These are phyloP conservation scores for Fusarium azukiicola DNA, from an alignment of 2,329 filamentous ascomycete genomes.

Conservation along the genomic window DNA sequence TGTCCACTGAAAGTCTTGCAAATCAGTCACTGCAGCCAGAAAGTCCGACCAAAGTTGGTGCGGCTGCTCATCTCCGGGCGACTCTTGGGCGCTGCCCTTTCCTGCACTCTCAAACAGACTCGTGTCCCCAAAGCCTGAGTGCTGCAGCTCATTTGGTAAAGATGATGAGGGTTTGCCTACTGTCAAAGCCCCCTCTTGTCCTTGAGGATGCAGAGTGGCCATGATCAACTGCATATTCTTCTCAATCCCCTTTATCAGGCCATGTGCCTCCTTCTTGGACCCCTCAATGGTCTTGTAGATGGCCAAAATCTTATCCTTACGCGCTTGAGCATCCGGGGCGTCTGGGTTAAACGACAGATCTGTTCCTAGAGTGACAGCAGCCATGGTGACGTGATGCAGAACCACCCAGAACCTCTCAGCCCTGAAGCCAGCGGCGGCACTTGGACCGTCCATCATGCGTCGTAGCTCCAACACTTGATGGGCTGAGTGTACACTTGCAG, in stretches of 20 bases:
- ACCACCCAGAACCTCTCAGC: slow-evolving; percentile 9
- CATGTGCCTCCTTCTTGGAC: not conserved
- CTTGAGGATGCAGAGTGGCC: not conserved
- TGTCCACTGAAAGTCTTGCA: slow-evolving; percentile 12
- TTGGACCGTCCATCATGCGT: slow-evolving; percentile 12
- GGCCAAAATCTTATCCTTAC: not conserved
- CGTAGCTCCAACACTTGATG: not conserved
- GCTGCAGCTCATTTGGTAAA: too few relatives aligned
- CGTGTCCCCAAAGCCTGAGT: not conserved
- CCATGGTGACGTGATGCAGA: slow-evolving; percentile 17
- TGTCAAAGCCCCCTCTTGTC: not conserved
- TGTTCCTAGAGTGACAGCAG: not conserved
- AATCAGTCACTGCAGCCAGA: not conserved
- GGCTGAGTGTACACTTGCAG: not conserved
- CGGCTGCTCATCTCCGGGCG: not conserved
- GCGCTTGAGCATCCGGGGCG: not conserved
- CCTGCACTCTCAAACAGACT: not conserved
- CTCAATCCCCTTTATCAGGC: not conserved
- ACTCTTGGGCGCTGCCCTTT: not conserved
- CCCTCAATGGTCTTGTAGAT: not conserved
- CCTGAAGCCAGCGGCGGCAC: not conserved
- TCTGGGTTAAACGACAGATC: not conserved
- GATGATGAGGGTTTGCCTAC: not conserved
- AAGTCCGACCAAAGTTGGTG: slow-evolving; percentile 14
- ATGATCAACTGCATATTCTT: slow-evolving; percentile 13